Conservation (phyloP, 306 rosid species). For the Citrullus amarus region DNA sequence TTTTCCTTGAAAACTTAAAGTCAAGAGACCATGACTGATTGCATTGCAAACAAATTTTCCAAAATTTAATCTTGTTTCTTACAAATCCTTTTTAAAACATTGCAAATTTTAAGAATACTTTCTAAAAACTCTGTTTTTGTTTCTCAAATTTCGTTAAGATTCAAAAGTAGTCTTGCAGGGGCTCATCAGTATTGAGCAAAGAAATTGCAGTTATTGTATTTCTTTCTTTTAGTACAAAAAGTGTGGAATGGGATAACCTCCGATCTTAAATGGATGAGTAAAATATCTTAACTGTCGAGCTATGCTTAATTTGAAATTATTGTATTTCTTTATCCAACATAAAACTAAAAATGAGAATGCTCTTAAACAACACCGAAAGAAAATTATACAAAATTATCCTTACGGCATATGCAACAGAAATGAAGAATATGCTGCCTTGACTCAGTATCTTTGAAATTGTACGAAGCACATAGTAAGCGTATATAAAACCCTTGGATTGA, state of each 20-base stretch:
- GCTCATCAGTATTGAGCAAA: neutral
- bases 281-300: neutral
- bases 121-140: neutral
- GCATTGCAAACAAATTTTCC: neutral
- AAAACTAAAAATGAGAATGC: neutral
- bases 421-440: conserved; percentile 58
- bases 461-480: conserved; percentile 44
- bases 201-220: neutral
- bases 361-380: neutral
- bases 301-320: neutral
- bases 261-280: neutral
- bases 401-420: conserved; percentile 45
- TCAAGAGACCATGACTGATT: neutral
- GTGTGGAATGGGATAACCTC: neutral
- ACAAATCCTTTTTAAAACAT: neutral
- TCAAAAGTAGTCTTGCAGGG: neutral
- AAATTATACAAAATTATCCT: conserved; percentile 3
- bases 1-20: neutral
- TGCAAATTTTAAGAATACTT: neutral
- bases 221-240: neutral
- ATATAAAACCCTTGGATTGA: conserved; percentile 36
- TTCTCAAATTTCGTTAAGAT: neutral
- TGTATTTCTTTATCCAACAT: neutral
- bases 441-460: conserved; percentile 40
- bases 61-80: neutral